These are phyloP conservation scores for Epichloe uncinata DNA, from an alignment of 2,329 filamentous ascomycete species.

Conservation along the genomic window DNA sequence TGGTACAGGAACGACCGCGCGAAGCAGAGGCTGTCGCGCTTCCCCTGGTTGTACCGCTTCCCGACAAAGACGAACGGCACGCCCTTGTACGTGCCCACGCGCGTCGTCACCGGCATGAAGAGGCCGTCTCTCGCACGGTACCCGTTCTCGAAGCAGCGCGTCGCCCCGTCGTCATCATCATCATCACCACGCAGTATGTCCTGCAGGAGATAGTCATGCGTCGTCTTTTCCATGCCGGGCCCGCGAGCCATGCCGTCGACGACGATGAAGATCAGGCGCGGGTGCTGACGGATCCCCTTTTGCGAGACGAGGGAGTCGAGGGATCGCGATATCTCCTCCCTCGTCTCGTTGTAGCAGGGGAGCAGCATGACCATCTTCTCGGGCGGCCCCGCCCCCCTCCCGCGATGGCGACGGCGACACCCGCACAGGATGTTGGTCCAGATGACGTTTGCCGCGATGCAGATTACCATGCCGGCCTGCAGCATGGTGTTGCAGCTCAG, in stretches of 20 bases:
- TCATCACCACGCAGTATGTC: slow-evolving; percentile 26
- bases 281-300: slow-evolving; percentile 27
- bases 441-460: slow-evolving; percentile 20
- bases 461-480: slow-evolving; percentile 28
- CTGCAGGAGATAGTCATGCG: slow-evolving; percentile 31
- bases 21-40: slow-evolving; percentile 36
- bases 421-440: slow-evolving; percentile 18
- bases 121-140: slow-evolving; percentile 33
- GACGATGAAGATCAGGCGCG: slow-evolving; percentile 31
- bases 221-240: slow-evolving; percentile 33
- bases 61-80: slow-evolving; percentile 33
- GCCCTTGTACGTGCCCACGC: slow-evolving; percentile 30
- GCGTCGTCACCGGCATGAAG: slow-evolving; percentile 31
- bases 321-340: slow-evolving; percentile 28
- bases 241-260: slow-evolving; percentile 34
- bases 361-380: slow-evolving; percentile 32
- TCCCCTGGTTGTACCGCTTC: slow-evolving; percentile 36
- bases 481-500: slow-evolving; percentile 32
- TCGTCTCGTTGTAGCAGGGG: slow-evolving; percentile 36
- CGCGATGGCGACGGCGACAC: slow-evolving; percentile 14
- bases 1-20: slow-evolving; percentile 34
- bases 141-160: slow-evolving; percentile 25
- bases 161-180: slow-evolving; percentile 17
- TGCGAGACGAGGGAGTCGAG: slow-evolving; percentile 33
- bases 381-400: slow-evolving; percentile 15